These are phyloP conservation scores for Pythium brassicae DNA, from an alignment of 352 stramenopile genomes.

Conservation along the genomic window DNA sequence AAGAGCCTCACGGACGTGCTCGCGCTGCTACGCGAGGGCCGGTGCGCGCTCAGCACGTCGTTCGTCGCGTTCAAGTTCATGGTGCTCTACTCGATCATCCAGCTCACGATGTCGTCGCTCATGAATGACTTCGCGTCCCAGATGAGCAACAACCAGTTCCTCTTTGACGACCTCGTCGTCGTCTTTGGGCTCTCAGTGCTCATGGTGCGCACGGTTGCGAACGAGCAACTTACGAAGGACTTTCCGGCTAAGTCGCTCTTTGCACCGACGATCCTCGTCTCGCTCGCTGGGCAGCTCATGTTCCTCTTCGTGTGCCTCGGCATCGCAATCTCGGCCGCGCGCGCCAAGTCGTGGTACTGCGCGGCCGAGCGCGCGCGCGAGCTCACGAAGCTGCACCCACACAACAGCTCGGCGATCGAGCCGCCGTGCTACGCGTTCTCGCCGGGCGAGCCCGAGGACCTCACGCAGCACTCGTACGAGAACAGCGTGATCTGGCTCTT, in stretches of 20 bases:
- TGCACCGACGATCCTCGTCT: constrained; percentile 47
- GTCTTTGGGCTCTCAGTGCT: constrained; percentile 67
- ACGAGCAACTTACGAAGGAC: constrained; percentile 32
- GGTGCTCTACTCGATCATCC: constrained; percentile 90
- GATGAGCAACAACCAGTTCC: constrained; percentile 77
- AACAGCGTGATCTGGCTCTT: constrained; percentile 78
- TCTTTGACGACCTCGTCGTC: constrained; percentile 73
- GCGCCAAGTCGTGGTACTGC: constrained; percentile 61
- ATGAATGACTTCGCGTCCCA: constrained; percentile 62
- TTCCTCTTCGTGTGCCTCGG: constrained; percentile 52
- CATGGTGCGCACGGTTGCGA: constrained; percentile 59
- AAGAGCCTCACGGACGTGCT: constrained; percentile 83
- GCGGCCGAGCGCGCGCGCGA: constrained; percentile 34
- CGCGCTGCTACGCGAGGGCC: constrained; percentile 83
- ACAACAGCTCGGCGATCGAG: constrained; percentile 33
- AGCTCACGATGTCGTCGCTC: constrained; percentile 63
- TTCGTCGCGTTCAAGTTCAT: constrained; percentile 90
- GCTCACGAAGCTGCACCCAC: constrained; percentile 28
- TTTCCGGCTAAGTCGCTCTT: constrained; percentile 60
- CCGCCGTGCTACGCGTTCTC: constrained; percentile 65
- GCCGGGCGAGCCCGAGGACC: constrained; percentile 35
- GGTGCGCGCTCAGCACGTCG: constrained; percentile 85
- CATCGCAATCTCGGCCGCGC: constrained; percentile 51
- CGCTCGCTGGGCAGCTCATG: constrained; percentile 49
- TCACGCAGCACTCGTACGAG: constrained; percentile 73